Conservation (phyloP, 2,329 filamentous ascomycete genomes). For the Xylariaceae sp. region DNA sequence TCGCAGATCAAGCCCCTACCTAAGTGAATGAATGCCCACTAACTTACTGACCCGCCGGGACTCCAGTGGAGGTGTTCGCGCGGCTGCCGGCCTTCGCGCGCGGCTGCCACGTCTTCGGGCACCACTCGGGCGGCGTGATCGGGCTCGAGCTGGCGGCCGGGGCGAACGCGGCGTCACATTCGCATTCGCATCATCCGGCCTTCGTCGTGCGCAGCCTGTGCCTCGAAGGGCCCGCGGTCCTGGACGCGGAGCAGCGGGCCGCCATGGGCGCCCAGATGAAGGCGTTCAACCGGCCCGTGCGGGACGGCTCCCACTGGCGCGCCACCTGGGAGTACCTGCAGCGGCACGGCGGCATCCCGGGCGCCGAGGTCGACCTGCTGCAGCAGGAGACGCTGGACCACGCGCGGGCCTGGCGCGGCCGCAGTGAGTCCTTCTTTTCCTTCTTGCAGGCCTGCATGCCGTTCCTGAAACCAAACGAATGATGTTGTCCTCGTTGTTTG, state of each 20-base stretch:
- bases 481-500: no score
- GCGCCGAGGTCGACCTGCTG: conserved; percentile 2
- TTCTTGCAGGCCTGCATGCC: no score
- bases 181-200: neutral
- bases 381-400: conserved; percentile 6
- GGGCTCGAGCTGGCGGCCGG: conserved; percentile 10
- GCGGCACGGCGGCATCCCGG: conserved; percentile 2
- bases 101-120: conserved; percentile 9
- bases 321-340: conserved; percentile 4
- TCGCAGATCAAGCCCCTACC: no score
- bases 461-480: no score
- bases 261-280: neutral
- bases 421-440: no score
- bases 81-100: neutral
- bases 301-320: conserved; percentile 2
- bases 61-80: conserved; percentile 4
- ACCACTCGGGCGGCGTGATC: conserved; percentile 10
- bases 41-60: no score
- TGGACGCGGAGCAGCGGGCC: conserved; percentile 1
- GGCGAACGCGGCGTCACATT: no score
- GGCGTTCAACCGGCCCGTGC: conserved; percentile 4
- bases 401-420: conserved; percentile 3
- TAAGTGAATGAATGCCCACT: no score
- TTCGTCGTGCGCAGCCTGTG: conserved; percentile 1
- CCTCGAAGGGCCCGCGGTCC: conserved; percentile 2